These are phyloP conservation scores for Leishmania braziliensis DNA, from an alignment of 208 protist genomes.

Conservation along the genomic window DNA sequence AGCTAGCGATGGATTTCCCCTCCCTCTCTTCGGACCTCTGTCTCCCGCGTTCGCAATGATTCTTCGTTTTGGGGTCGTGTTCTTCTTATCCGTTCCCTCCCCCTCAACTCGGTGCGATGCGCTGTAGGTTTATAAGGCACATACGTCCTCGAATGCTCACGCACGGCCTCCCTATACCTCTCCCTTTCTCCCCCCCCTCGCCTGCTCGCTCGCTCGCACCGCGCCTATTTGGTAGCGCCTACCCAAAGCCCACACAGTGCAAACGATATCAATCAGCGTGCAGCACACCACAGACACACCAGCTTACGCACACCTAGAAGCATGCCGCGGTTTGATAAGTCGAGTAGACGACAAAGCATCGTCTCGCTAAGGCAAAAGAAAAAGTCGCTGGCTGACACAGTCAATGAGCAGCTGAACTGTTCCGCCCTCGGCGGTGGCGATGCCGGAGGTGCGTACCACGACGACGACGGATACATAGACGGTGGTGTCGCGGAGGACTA, in stretches of 20 bases:
- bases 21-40: not conserved
- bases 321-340: constrained; percentile 40
- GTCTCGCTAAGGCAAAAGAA: constrained; percentile 50
- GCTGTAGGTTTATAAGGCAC: not conserved
- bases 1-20: not conserved
- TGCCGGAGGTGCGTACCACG: constrained; percentile 19
- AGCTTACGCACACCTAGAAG: not conserved
- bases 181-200: not conserved
- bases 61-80: not conserved
- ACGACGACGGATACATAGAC: constrained; percentile 18
- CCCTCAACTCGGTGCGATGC: not conserved
- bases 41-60: not conserved
- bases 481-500: constrained; percentile 45
- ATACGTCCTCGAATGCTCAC: not conserved
- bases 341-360: constrained; percentile 24
- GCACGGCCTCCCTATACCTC: not conserved
- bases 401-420: constrained; percentile 67
- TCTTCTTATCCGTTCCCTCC: not conserved
- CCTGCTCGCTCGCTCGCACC: not conserved
- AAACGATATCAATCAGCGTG: not conserved
- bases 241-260: not conserved
- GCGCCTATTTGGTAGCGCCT: not conserved
- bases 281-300: not conserved
- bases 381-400: constrained; percentile 64
- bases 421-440: constrained; percentile 3